Evolutionary conservation across 2,329 filamentous ascomycete species (phyloP).

Genomic region (Beauveria caledonica): DNA sequence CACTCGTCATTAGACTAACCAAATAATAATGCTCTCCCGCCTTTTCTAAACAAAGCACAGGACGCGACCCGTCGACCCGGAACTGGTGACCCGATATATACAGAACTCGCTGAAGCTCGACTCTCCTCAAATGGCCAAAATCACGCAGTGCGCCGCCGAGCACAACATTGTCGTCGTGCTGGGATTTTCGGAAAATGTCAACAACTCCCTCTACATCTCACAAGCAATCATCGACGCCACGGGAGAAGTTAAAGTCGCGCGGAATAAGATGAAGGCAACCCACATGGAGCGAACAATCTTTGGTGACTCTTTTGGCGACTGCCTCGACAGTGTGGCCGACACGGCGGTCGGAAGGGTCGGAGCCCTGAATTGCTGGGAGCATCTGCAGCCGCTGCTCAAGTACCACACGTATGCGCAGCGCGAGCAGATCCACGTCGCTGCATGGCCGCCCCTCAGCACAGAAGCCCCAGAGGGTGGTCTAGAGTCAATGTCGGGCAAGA

Average conservation of each 20-base stretch:
- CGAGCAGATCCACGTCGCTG: conserved; percentile 46
- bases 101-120: conserved; percentile 42
- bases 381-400: conserved; percentile 43
- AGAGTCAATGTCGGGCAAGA: neutral
- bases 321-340: conserved; percentile 39
- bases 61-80: too few relatives aligned
- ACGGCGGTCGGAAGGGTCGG: conserved; percentile 43
- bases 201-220: conserved; percentile 43
- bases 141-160: conserved; percentile 37
- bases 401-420: conserved; percentile 36
- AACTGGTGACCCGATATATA: neutral
- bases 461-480: neutral
- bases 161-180: conserved; percentile 45
- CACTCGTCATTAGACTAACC: too few relatives aligned
- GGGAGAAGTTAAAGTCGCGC: conserved; percentile 42
- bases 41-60: neutral
- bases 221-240: conserved; percentile 43
- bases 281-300: conserved; percentile 48
- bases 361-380: conserved; percentile 48
- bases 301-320: conserved; percentile 45
- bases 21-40: too few relatives aligned
- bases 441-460: conserved; percentile 37
- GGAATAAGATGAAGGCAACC: conserved; percentile 50
- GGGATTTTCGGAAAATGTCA: conserved; percentile 45
- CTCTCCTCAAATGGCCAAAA: conserved; percentile 45